A percentile compares a stretch with the other conserved stretches of the same genome.
phyloP scores from a whole-genome alignment of 176 grass and related monocot genomes.

The Hordeum vulgare region MorexV3_pseudomolecules_assembly NC_058519.1:22496813-22497312 shows the following conservation, averaged over 20 bases:
- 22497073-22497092: conserved; percentile 34
- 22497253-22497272: conserved; percentile 28
- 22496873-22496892: conserved; percentile 30
- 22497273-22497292: conserved; percentile 16
- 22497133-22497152: conserved; percentile 33
- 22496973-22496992: not conserved
- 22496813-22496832: conserved; percentile 36
- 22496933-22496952: conserved; percentile 37
- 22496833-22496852: conserved; percentile 30
- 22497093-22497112: conserved; percentile 12
- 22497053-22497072: conserved; percentile 23
- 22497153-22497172: conserved; percentile 28
- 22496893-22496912: conserved; percentile 16
- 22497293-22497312: not conserved
- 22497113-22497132: conserved; percentile 36
- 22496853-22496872: conserved; percentile 39
- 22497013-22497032: conserved; percentile 36
- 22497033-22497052: conserved; percentile 23
- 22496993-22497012: not conserved
- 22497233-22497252: conserved; percentile 20
- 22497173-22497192: not conserved
- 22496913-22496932: not conserved
- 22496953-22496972: conserved; percentile 49
- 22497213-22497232: conserved; percentile 20
- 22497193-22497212: conserved; percentile 31